These are phyloP conservation scores for Aspergillus sclerotialis DNA, from an alignment of 2,329 filamentous ascomycete species.

Conservation along the genomic window DNA sequence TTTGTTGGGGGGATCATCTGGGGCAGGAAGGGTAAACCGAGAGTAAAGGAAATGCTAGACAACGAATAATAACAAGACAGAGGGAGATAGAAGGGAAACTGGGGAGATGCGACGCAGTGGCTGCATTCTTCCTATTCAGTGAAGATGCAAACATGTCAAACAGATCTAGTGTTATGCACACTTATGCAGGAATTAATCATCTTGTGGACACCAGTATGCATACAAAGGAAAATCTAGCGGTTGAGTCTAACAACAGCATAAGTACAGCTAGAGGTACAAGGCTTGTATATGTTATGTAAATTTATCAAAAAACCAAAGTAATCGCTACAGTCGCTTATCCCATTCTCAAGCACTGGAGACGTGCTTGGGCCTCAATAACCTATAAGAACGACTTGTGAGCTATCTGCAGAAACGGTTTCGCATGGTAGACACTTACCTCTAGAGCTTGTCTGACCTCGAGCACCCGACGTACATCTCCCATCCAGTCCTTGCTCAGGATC, in stretches of 20 bases:
- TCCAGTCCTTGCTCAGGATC: conserved; percentile 89
- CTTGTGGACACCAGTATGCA: conserved; percentile 2
- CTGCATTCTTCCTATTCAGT: too few species aligned
- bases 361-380: conserved; percentile 85
- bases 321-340: conserved; percentile 47
- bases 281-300: conserved; percentile 24
- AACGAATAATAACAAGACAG: neutral
- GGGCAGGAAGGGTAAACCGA: conserved; percentile 2
- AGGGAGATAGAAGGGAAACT: neutral
- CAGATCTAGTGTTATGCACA: conserved; percentile 1
- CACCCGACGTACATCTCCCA: conserved; percentile 82
- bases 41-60: neutral
- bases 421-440: conserved; percentile 59
- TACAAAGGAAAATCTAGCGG: conserved; percentile 26
- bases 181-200: neutral
- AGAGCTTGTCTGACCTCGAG: conserved; percentile 93
- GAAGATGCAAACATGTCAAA: conserved; percentile 18
- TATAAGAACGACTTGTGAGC: conserved; percentile 29
- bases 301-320: conserved; percentile 25
- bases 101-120: too few species aligned
- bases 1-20: conserved; percentile 14
- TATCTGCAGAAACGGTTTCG: neutral
- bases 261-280: conserved; percentile 35
- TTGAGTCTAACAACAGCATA: conserved; percentile 30
- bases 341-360: conserved; percentile 78